Evolutionary conservation across 1,284 basidiomycete species (phyloP).

Genomic region (Volvariella volvacea): DNA sequence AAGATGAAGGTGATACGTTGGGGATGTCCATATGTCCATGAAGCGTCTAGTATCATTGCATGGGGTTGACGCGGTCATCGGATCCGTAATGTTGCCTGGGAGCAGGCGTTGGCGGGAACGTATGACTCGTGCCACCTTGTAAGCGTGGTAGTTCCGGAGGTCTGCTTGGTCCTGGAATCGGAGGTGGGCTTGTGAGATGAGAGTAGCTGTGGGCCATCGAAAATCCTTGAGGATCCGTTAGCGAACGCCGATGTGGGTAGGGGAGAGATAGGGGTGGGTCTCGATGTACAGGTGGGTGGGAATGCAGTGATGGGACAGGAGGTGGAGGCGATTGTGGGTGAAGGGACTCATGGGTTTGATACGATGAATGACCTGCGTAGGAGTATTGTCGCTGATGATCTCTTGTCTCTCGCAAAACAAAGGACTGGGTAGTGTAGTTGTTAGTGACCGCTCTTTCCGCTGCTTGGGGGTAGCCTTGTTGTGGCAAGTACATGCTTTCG

Average conservation of each 20-base stretch:
- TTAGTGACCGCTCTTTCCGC: background rate
- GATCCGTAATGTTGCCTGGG: constrained; percentile 19
- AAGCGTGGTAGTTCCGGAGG: constrained; percentile 37
- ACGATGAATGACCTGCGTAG: background rate
- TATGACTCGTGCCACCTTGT: constrained; percentile 23
- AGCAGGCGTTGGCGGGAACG: constrained; percentile 13
- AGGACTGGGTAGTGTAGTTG: background rate
- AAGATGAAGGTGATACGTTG: constrained; percentile 10
- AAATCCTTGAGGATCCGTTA: constrained; percentile 44
- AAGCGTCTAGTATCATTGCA: constrained; percentile 18
- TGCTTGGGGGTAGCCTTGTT: background rate
- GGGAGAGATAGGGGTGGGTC: constrained; percentile 20
- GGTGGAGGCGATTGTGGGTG: constrained; percentile 3
- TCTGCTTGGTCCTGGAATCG: constrained; percentile 27
- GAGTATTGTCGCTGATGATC: background rate
- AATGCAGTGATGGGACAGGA: constrained; percentile 19
- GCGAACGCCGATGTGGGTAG: constrained; percentile 36
- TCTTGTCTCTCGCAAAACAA: background rate
- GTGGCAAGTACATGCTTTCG: background rate
- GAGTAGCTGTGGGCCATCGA: constrained; percentile 34
- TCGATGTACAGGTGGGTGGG: constrained; percentile 22
- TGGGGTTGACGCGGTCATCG: constrained; percentile 32
- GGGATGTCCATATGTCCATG: no score
- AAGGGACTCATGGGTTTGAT: constrained; percentile 5
- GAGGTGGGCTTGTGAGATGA: constrained; percentile 31